Conservation (phyloP, 2,329 filamentous ascomycete genomes). For the Pseudogymnoascus sp. region DNA sequence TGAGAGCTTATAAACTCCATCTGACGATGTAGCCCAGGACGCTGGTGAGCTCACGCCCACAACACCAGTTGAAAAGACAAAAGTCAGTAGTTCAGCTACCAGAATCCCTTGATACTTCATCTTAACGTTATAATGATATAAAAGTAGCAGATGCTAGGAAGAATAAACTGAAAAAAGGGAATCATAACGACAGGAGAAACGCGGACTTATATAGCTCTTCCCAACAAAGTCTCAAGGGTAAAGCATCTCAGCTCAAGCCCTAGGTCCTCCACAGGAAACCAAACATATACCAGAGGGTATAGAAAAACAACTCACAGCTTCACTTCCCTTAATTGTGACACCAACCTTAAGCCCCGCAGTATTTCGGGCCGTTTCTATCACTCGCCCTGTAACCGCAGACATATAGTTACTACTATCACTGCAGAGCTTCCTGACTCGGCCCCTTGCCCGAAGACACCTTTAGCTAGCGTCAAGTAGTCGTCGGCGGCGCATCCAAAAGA, state of each 20-base stretch:
- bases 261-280: not conserved
- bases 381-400: not conserved
- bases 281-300: not conserved
- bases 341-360: not conserved
- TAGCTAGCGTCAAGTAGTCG: not conserved
- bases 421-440: not conserved
- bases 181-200: not conserved
- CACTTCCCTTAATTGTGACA: not conserved
- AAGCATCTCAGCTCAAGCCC: not conserved
- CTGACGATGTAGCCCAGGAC: slow-evolving; percentile 6
- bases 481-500: not conserved
- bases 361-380: not conserved
- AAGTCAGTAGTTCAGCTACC: not conserved
- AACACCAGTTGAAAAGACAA: slow-evolving; percentile 9
- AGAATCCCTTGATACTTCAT: slow-evolving; percentile 14
- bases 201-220: not conserved
- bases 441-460: too few species aligned
- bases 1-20: slow-evolving; percentile 16
- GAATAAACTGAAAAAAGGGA: not conserved
- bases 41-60: not conserved
- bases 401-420: not conserved
- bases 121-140: slow-evolving; percentile 16
- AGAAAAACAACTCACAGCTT: not conserved
- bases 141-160: not conserved
- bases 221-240: not conserved